Conservation (phyloP, 2,329 filamentous ascomycete species). For the Pseudocercospora crystallina region DNA sequence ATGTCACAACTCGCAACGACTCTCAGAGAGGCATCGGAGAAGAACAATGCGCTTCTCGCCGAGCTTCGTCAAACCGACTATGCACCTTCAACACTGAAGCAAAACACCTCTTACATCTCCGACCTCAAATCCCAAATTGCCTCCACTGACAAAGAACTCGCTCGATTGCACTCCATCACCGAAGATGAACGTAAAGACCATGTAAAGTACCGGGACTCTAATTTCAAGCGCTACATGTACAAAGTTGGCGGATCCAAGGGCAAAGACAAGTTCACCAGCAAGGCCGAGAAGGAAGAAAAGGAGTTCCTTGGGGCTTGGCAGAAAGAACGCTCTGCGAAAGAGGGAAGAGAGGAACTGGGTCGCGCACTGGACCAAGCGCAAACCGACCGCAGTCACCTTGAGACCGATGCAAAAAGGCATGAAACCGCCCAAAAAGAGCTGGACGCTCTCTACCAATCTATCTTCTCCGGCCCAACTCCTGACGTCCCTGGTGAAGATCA, state of each 20-base stretch:
- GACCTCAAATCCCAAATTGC: conserved; percentile 48
- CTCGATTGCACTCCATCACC: conserved; percentile 42
- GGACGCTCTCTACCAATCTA: conserved; percentile 53
- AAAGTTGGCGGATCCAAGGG: conserved; percentile 50
- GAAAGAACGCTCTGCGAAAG: conserved; percentile 47
- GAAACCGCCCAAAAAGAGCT: conserved; percentile 50
- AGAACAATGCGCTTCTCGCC: conserved; percentile 43
- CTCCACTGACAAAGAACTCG: conserved; percentile 40
- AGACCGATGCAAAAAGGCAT: conserved; percentile 35
- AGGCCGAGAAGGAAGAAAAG: conserved; percentile 54
- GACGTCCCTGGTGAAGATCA: conserved; percentile 56
- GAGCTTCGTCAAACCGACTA: conserved; percentile 53
- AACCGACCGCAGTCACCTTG: conserved; percentile 38
- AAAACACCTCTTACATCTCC: conserved; percentile 48
- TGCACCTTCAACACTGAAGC: conserved; percentile 46
- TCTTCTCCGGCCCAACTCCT: conserved; percentile 56
- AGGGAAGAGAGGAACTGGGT: conserved; percentile 44
- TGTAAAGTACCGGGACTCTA: conserved; percentile 54
- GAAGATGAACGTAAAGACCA: conserved; percentile 54
- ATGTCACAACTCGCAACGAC: conserved; percentile 21
- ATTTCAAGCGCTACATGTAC: conserved; percentile 54
- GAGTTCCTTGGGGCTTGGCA: conserved; percentile 58
- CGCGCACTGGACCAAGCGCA: conserved; percentile 44
- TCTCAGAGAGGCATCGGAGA: conserved; percentile 22
- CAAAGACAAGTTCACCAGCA: conserved; percentile 49